These are phyloP conservation scores for Protomyces inundatus DNA, from an alignment of 1,139 yeast species.

Conservation along the genomic window DNA sequence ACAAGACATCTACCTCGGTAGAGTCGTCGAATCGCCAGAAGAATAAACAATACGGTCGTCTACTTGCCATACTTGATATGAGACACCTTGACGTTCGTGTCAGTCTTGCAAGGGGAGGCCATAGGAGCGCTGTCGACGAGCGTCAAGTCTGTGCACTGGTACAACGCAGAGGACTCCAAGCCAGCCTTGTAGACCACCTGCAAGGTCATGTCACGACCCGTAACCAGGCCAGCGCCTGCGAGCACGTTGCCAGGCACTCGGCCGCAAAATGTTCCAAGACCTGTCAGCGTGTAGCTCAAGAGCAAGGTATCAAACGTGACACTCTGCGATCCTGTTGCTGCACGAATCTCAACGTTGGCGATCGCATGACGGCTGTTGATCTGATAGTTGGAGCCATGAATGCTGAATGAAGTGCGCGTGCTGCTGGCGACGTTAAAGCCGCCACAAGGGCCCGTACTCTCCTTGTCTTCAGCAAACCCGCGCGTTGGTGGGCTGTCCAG, in stretches of 20 bases:
- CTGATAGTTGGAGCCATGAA: conserved; percentile 9
- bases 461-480: conserved; percentile 11
- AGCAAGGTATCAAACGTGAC: neutral
- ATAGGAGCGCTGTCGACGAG: neutral
- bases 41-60: too few species aligned
- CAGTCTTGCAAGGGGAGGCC: neutral
- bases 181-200: conserved; percentile 8
- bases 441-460: conserved; percentile 13
- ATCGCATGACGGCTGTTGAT: conserved; percentile 12
- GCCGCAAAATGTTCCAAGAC: conserved; percentile 16
- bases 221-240: neutral
- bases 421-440: conserved; percentile 11
- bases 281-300: conserved; percentile 17
- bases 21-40: too few species aligned
- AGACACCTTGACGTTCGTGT: neutral
- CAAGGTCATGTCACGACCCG: conserved; percentile 11
- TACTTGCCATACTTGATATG: neutral
- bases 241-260: neutral
- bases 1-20: too few species aligned
- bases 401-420: neutral
- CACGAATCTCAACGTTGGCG: conserved; percentile 7
- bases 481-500: conserved; percentile 12
- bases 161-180: neutral
- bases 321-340: neutral
- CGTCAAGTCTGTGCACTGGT: neutral